Base-by-base conservation (phyloP, 108 stramenopile genomes). In the Nitzschia sp. region DNA sequence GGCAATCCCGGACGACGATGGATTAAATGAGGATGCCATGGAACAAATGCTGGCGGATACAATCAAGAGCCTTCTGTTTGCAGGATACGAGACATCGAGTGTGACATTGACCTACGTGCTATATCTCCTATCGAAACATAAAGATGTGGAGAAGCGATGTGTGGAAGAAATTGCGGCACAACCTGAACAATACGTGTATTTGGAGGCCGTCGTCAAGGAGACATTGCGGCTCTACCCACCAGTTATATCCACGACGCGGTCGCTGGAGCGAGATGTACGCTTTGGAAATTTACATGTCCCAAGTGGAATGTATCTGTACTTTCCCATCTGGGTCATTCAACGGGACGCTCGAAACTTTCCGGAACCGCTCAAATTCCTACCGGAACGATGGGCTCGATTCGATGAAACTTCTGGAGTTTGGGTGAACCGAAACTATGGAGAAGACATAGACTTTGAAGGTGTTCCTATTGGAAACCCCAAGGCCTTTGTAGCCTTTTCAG, bases 51-150 rank as follows among this genome's bases (percentile, higher is more conserved):
- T 72, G 9, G 60, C 36, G 13, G 29, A 62, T 15, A 70, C 25
- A 46, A 38, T 63, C 15, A 28, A 64, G 2, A 72, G 79, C 4
- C 59, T 86, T 2, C 57, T 86, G 1, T 71, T 84, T 58, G 85
- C 78, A 18, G 86, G 83, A 46, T 82, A 82, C 38, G 86, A 84
- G 45, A 87, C 86, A 3, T 74, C 83, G 0, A 54, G 77, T 11
- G 66, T 85, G 36, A 70, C 82, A 13, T 23, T 87, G 17, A 64
- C 82, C 17, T 87, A 78, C 54, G 68, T 64, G n/a, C 55, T 87
- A 57, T 85, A 85, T 54, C 57, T 62, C 23, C 64, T 87, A 6
- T 56, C 83, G 0, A 60, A 31, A 5, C 47, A 78, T 51, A 80
- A 80, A 25, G 76, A 71, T 69, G 70, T 66, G 46, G 54, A 68